Evolutionary conservation across 2,329 filamentous ascomycete genomes (phyloP), one percentile per base, ranked within the genome.

Genomic region (Diaporthe eres): DNA sequence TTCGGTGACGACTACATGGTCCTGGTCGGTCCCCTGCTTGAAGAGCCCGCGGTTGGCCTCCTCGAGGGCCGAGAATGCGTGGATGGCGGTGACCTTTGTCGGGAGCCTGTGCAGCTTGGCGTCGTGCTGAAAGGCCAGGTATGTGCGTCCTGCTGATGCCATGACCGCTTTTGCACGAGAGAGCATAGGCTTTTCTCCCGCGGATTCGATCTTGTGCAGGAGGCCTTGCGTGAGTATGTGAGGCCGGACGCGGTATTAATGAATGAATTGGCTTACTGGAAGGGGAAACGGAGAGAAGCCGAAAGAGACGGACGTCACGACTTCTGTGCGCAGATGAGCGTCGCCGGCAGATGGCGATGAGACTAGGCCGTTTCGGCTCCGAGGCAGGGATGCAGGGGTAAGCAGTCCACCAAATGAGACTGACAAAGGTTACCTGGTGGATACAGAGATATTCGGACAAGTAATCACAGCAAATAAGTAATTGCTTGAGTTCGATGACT

Each of bases 1-100:
- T 2, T 89, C 85, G 0, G 91, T 93, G 8, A 91, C 86, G 28
- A 94, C 82, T n/a, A 91, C 88, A 79, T 88, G 87, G 78, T 90
- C 87, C 2, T 87, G 82, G 3, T 61, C 67, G 12, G 81, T 81
- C 6, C 85, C 87, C 17, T 88, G 83, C 80, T 93, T 94, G 85
- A 92, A 92, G 13, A 94, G 87, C 9, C 83, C 80, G 71, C 85
- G 87, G 74, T 90, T 89, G 44, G 85, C 82, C 47, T 88, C 84
- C 4, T 90, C 86, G 1, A 93, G 86, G 2, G 84, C 81, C 0
- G 85, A 79, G 76, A 92, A 87, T 0, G 89, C 85, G 1, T 84
- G 83, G 47, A 92, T 82, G 9, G 87, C 86, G 6, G 84, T 84
- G 34, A 92, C 82, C 2, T 80, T 79, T 0, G 88, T 87, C 34